These are phyloP conservation scores for Dorcoceras hygrometricum DNA, from an alignment of 257 asterid genomes.

Conservation along the genomic window DNA sequence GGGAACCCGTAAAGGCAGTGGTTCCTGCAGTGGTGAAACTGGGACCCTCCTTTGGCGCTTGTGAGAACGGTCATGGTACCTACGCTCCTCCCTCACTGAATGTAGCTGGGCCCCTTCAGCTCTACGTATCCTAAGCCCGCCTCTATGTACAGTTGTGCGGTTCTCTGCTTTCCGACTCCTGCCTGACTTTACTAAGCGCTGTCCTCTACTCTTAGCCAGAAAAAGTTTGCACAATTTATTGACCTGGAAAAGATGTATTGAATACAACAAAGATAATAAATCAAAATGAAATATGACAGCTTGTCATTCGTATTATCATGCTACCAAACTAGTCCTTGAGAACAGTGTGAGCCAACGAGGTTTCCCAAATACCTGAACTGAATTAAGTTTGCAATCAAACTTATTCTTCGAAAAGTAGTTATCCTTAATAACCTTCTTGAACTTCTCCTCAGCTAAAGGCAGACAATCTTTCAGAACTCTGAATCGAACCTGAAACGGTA, in stretches of 20 bases:
- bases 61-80: conserved; percentile 33
- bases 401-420: conserved; percentile 65
- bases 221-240: conserved; percentile 70
- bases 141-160: conserved; percentile 22
- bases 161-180: conserved; percentile 33
- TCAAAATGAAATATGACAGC: conserved; percentile 16
- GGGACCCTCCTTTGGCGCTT: conserved; percentile 42
- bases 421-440: conserved; percentile 58
- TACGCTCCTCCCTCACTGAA: conserved; percentile 33
- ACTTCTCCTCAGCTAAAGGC: conserved; percentile 83
- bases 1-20: conserved; percentile 24
- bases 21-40: conserved; percentile 18
- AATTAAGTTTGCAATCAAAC: conserved; percentile 63
- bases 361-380: conserved; percentile 56
- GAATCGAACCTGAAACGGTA: conserved; percentile 66
- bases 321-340: neutral
- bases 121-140: conserved; percentile 27
- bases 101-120: conserved; percentile 34
- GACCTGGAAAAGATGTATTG: conserved; percentile 45
- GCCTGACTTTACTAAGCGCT: conserved; percentile 26
- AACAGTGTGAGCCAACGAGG: neutral
- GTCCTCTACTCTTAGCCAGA: conserved; percentile 34
- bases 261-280: conserved; percentile 16
- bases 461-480: conserved; percentile 56
- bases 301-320: conserved; percentile 8